Base-by-base conservation (phyloP, 2,329 filamentous ascomycete species). In the Xylaria sp. region DNA sequence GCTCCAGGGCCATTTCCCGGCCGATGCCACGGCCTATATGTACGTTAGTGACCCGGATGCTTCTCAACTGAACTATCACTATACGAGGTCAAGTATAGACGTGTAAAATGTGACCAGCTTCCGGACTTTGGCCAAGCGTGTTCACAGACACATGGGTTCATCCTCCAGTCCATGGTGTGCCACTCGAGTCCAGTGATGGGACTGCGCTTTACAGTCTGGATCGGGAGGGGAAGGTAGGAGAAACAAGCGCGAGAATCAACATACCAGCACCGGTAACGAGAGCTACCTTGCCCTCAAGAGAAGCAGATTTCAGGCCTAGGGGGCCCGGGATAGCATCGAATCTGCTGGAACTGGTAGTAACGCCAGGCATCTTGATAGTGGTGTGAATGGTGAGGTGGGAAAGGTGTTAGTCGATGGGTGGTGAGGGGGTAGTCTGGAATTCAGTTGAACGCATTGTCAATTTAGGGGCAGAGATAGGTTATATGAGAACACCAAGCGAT, bases 1-100 rank as follows among this genome's bases (percentile, higher is more conserved):
- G 82, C 72, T 88, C 84, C 49, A 82, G 76, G 48, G 85, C 86
- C 78, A 88, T 88, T 63, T 83, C 82, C 48, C 81, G 79, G 55
- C 86, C 86, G 60, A 89, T 88, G 62, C 85, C 86, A 70, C 85
- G 83, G 65, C 83, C 78, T 83, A 53, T 18, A 45, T 26, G 16
- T 41, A 13, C 41, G 42, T 56, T 54, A 56, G 43, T 41, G n/a
- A 19, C 13, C 24, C 16, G n/a, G 4, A 13, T 18, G 20, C 37
- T n/a, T 1, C 16, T 17, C 20, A 19, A 54, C 40, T 26, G 21
- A 21, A 50, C 54, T 50, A 19, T 37, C 19, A 26, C 44, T 13
- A 43, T 50, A 38, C 37, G 19, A 21, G 7, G 16, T 21, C 41
- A 8, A 20, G 24, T n/a, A n/a, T n/a, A n/a, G n/a, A n/a, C n/a